A percentile compares a stretch with the other conserved stretches of the same genome.
Conservation (phyloP, 306 rosid species). For the Albizia julibrissin region DNA sequence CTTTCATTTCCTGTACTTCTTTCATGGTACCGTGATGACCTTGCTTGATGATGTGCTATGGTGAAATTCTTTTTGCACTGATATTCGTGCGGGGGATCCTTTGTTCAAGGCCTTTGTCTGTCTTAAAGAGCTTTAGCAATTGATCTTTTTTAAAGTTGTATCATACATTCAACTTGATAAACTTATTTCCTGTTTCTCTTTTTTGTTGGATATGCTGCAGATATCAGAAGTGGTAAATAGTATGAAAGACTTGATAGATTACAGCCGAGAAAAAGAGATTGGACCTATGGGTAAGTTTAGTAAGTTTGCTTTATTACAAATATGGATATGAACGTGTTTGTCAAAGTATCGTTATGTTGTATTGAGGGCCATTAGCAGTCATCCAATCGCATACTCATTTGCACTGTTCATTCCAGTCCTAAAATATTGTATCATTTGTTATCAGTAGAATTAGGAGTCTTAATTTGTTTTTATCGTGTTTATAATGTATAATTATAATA, state of each 20-base stretch:
- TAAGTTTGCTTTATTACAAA: conserved; percentile 24
- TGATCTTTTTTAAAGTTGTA: conserved; percentile 3
- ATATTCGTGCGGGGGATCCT: not conserved
- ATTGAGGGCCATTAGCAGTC: not conserved
- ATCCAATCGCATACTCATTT: not conserved
- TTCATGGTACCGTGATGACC: not conserved
- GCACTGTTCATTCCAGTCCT: not conserved
- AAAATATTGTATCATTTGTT: not conserved
- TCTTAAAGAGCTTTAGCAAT: not conserved
- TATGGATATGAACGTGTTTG: conserved; percentile 16
- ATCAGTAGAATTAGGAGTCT: not conserved
- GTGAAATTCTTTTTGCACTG: not conserved
- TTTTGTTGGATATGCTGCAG: conserved; percentile 45
- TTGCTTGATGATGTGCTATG: not conserved
- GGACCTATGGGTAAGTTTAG: conserved; percentile 90
- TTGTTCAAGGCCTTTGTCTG: conserved; percentile 2
- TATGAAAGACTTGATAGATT: conserved; percentile 98
- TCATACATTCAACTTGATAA: conserved; percentile 4
- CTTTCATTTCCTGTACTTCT: not conserved
- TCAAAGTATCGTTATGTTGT: conserved; percentile 14
- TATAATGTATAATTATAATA: too few relatives aligned
- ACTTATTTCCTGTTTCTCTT: not conserved
- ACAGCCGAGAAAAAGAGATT: conserved; percentile 78
- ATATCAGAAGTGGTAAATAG: conserved; percentile 97
- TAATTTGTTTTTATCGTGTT: not conserved